phyloP scores from a whole-genome alignment of 176 grass and related monocot genomes.

The Eragrostis curvula region DNA sequence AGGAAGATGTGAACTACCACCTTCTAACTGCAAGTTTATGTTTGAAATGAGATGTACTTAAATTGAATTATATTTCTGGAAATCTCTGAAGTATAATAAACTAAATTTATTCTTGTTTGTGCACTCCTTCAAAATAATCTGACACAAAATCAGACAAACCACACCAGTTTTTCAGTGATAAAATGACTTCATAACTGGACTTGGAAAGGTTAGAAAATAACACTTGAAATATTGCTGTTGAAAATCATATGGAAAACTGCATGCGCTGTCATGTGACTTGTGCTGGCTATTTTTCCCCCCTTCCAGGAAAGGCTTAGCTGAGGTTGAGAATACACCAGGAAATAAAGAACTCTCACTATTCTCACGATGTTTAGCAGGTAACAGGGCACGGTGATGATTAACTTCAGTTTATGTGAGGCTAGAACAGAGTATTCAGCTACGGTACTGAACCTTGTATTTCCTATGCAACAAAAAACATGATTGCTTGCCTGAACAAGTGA shows the following conservation, averaged over 20 bases:
- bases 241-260: background rate
- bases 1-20: constrained; percentile 86
- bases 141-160: background rate
- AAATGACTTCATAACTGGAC: constrained; percentile 23
- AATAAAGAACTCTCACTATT: too few species aligned
- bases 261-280: background rate
- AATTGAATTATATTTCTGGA: background rate
- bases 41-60: constrained; percentile 41
- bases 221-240: background rate
- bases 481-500: constrained; percentile 87
- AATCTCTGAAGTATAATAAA: background rate
- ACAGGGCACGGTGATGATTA: background rate
- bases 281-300: background rate
- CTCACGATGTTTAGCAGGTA: constrained; percentile 31
- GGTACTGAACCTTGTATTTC: constrained; percentile 21
- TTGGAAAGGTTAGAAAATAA: constrained; percentile 18
- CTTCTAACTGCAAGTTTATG: constrained; percentile 71
- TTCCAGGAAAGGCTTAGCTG: background rate
- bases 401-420: background rate
- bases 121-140: background rate
- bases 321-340: background rate
- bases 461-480: background rate
- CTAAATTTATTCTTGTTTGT: background rate
- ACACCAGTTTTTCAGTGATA: background rate
- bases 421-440: background rate